Conservation (phyloP, 2,329 filamentous ascomycete genomes). For the Cladosporium oxysporum region DNA sequence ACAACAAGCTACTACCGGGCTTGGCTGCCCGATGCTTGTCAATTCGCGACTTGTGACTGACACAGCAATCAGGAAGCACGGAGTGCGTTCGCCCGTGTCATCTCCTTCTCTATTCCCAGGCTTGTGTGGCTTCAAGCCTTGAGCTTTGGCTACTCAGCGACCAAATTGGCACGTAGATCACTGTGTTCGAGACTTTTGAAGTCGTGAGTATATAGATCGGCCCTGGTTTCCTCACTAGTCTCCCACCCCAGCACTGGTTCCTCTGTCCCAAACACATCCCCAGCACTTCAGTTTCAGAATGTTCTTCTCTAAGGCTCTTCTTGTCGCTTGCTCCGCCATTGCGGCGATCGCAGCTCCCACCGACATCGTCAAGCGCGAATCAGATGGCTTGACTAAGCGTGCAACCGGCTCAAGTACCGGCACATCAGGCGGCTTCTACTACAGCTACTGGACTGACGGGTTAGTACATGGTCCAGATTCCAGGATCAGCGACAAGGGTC, state of each 20-base stretch:
- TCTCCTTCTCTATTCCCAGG: background rate
- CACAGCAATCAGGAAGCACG: constrained; percentile 19
- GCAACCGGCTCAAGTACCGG: constrained; percentile 50
- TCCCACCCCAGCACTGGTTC: background rate
- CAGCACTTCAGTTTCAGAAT: constrained; percentile 10
- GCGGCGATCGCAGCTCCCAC: constrained; percentile 16
- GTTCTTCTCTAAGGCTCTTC: constrained; percentile 18
- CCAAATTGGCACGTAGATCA: background rate
- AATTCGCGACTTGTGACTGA: constrained; percentile 14
- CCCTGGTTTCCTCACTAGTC: background rate
- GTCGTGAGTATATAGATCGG: constrained; percentile 17
- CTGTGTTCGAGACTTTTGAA: constrained; percentile 13
- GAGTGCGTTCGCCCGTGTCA: constrained; percentile 15
- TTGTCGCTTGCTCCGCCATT: constrained; percentile 19
- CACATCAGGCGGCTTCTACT: constrained; percentile 59
- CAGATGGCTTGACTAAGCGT: constrained; percentile 17
- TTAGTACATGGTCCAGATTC: background rate
- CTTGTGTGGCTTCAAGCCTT: constrained; percentile 9
- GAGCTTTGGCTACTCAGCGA: background rate
- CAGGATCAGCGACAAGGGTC: background rate
- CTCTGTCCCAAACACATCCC: constrained; percentile 12
- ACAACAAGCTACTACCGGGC: constrained; percentile 6
- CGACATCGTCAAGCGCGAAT: constrained; percentile 13
- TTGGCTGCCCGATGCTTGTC: constrained; percentile 7
- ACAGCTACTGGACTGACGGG: constrained; percentile 58